A percentile compares a stretch with the other conserved stretches of the same genome.
Conservation (phyloP, 192 early-diverging fungal species). For the Spizellomyces punctatus region DNA sequence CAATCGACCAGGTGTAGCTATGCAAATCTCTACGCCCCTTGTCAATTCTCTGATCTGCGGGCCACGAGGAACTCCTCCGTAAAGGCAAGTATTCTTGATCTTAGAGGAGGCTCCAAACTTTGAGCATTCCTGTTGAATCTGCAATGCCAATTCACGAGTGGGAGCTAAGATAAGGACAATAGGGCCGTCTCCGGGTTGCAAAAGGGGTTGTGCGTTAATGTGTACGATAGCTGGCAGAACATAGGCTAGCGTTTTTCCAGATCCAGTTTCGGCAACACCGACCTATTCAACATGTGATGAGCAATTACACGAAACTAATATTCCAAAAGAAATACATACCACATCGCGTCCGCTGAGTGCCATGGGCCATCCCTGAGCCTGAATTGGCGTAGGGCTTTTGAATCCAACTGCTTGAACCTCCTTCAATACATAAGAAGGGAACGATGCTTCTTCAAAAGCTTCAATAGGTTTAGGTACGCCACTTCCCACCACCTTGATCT, state of each 20-base stretch:
- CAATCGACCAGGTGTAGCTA: constrained; percentile 96
- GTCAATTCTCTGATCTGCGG: constrained; percentile 86
- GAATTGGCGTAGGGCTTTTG: constrained; percentile 87
- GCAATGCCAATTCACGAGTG: constrained; percentile 95
- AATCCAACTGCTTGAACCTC: constrained; percentile 88
- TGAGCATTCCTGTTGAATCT: constrained; percentile 93
- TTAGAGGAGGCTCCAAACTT: constrained; percentile 88
- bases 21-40: constrained; percentile 91
- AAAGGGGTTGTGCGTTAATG: constrained; percentile 94
- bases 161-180: constrained; percentile 95
- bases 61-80: constrained; percentile 92
- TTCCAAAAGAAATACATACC: constrained; percentile 47
- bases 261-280: constrained; percentile 51
- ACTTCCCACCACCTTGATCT: constrained; percentile 84
- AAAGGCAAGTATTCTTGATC: constrained; percentile 93
- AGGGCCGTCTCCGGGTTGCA: constrained; percentile 93
- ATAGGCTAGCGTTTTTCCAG: constrained; percentile 95
- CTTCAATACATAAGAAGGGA: constrained; percentile 88
- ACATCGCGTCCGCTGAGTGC: constrained; percentile 93
- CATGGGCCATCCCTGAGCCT: constrained; percentile 99
- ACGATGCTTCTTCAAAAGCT: constrained; percentile 87
- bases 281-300: constrained; percentile 27
- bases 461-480: constrained; percentile 88
- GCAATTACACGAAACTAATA: not conserved
- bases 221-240: constrained; percentile 95